Evolutionary conservation across 2,329 filamentous ascomycete species (phyloP).

Genomic region (Colletotrichum lupini): DNA sequence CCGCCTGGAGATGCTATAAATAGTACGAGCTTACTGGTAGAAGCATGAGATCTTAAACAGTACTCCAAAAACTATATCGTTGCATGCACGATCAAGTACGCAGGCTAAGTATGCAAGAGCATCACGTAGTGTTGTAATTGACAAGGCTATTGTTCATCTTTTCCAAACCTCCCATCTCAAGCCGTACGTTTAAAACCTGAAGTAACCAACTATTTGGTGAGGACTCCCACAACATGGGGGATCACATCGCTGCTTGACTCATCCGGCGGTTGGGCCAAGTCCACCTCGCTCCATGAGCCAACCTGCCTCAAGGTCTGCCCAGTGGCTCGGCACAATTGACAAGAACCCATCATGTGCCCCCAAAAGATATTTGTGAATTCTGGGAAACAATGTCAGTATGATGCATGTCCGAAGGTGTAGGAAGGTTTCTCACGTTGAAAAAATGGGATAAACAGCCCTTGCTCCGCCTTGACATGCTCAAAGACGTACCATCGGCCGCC

Average conservation of each 20-base stretch:
- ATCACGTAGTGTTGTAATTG: too few relatives aligned
- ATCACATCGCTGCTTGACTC: conserved; percentile 3
- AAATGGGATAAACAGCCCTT: conserved; percentile 45
- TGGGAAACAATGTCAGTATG: conserved; percentile 33
- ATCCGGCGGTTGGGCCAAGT: neutral
- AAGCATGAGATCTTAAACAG: too few relatives aligned
- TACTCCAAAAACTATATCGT: too few relatives aligned
- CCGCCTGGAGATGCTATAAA: too few relatives aligned
- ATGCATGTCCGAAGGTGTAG: neutral
- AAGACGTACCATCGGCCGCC: conserved; percentile 65
- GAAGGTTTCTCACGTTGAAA: conserved; percentile 52
- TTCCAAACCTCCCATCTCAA: too few relatives aligned
- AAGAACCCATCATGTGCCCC: conserved; percentile 41
- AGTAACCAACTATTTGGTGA: neutral
- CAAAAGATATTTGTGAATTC: conserved; percentile 55
- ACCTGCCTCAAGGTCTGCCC: neutral
- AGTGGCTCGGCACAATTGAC: neutral
- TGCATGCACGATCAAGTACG: too few relatives aligned
- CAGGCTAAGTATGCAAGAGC: too few relatives aligned
- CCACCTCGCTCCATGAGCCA: neutral
- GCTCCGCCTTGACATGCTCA: conserved; percentile 57
- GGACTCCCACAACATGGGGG: neutral
- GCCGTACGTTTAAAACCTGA: too few relatives aligned
- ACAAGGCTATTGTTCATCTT: too few relatives aligned
- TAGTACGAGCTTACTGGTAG: too few relatives aligned